Evolutionary conservation across 202 grass and related monocot species (phyloP), one percentile per base, ranked within the genome.

Genomic region (Schoenoplectus tabernaemontani): DNA sequence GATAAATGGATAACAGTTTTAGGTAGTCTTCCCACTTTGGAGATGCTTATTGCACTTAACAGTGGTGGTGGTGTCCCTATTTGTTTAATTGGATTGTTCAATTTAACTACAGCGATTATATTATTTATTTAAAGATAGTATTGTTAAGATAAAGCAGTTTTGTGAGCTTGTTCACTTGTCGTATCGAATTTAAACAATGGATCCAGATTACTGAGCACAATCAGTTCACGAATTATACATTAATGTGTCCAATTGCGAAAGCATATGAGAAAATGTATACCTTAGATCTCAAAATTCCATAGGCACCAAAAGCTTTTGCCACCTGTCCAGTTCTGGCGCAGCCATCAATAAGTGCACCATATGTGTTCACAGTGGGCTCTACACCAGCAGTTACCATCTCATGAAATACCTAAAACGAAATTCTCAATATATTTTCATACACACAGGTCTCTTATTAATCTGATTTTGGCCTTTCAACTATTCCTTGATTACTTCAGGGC

Each of bases 241-340:
- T 46, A 46, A 47, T 44, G 66, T 70, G n/a, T 41, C 10, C 2
- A 70, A 70, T 43, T n/a, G 8, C 53, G 44, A 24, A 17, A 74
- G 69, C 0, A 15, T 3, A 34, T 17, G 13, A 53, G 7, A 34
- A 74, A 74, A 33, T 74, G 69, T 51, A 85, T 86, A 93, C 94
- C 94, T 97, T 97, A 38, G 94, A 90, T 85, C 89, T 88, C 91
- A 97, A 82, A 51, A 97, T 97, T 57, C 94, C 94, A 76, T 97
- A 97, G 82, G 89, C 94, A 84, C 94, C 94, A 87, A 97, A 97
- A 73, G 94, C 94, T 93, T 97, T 97, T 67, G 94, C 94, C 65
- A 97, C 87, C 80, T 97, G 94, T 76, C 94, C 89, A 88, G 89
- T 87, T 88, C 81, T 93, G 65, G 91, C 94, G 87, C 94, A 97